Base-by-base conservation (phyloP, 2,329 filamentous ascomycete species). In the Chalaropsis thielavioides region DNA sequence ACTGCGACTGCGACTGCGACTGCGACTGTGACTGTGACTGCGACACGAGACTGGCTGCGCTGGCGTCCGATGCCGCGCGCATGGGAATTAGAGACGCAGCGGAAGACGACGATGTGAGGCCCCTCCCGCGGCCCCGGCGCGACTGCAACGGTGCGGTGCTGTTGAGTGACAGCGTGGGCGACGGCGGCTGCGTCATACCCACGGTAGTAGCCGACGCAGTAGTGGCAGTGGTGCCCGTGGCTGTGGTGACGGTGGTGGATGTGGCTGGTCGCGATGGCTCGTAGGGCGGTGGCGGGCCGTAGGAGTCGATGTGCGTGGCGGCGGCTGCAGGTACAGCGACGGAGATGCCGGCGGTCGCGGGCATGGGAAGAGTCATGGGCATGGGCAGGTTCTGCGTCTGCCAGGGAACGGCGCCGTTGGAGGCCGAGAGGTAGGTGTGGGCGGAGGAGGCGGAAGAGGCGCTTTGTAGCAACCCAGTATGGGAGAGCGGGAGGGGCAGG, bases 261-360 rank as follows among this genome's bases (percentile, higher is more conserved):
- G 65, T 24, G 62, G 60, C 19, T 61, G 65, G 44, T 41, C 43
- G 35, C 17, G 66, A 64, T 2, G 66, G 66, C 43, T 67, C 62
- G 38, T 67, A 67, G 15, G 66, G 66, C 38, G 66, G 66, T 10
- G 66, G 66, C 10, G 66, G 66, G 51, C 63, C 63, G 22, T 59
- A 64, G 11, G 54, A 54, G 31, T 64, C 63, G 19, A 61, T 22
- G 38, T 19, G 38, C 8, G 51, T n/a, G 27, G 51, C 13, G 6
- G 15, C 22, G 17, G 51, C 11, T 6, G 51, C 8, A 11, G 27
- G 13, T 13, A 11, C 27, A 24, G 22, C 2, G 5, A 35, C 11
- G 51, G 31, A 31, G 31, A 31, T 31, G 31, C 31, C 31, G 31
- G 31, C 31, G 6, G 27, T 56, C 17, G 27, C 22, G 1, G 51